These are phyloP conservation scores for Psophocarpus tetragonolobus DNA, from an alignment of 306 rosid species.

Conservation along the genomic window DNA sequence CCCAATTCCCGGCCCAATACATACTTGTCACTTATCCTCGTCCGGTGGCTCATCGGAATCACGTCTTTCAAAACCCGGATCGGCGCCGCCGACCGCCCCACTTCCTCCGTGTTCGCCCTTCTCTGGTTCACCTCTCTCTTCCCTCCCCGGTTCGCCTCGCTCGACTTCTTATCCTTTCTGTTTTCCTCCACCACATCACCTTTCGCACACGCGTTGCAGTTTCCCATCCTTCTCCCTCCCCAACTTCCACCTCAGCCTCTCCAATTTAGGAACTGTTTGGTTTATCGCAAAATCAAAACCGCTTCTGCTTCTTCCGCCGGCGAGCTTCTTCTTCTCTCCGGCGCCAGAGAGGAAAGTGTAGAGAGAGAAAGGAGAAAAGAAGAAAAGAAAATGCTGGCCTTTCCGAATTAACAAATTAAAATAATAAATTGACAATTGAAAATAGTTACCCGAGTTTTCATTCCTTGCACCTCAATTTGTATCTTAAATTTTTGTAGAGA, in stretches of 20 bases:
- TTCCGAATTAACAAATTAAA: constrained; percentile 39
- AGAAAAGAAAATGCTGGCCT: not conserved
- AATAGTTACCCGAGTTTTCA: not conserved
- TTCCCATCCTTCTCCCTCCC: constrained; percentile 70
- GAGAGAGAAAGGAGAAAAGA: constrained; percentile 18
- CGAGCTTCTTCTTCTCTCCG: no score
- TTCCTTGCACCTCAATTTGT: not conserved
- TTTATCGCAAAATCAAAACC: no score
- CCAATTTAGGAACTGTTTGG: no score
- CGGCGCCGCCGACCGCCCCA: constrained; percentile 59
- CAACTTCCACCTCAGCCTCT: no score
- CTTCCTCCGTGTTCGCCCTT: constrained; percentile 45
- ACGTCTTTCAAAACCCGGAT: constrained; percentile 79
- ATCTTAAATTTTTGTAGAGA: not conserved
- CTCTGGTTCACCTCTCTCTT: constrained; percentile 42
- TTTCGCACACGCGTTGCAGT: constrained; percentile 70
- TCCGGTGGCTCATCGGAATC: constrained; percentile 71
- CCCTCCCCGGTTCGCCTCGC: not conserved
- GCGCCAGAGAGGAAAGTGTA: constrained; percentile 9
- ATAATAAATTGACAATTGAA: not conserved
- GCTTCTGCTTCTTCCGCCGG: no score
- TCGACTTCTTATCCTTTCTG: not conserved
- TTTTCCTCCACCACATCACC: constrained; percentile 49
- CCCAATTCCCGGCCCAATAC: constrained; percentile 79
- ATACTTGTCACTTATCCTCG: constrained; percentile 83